phyloP scores from a whole-genome alignment of 176 grass and related monocot species.

The Carex cristatella region DNA sequence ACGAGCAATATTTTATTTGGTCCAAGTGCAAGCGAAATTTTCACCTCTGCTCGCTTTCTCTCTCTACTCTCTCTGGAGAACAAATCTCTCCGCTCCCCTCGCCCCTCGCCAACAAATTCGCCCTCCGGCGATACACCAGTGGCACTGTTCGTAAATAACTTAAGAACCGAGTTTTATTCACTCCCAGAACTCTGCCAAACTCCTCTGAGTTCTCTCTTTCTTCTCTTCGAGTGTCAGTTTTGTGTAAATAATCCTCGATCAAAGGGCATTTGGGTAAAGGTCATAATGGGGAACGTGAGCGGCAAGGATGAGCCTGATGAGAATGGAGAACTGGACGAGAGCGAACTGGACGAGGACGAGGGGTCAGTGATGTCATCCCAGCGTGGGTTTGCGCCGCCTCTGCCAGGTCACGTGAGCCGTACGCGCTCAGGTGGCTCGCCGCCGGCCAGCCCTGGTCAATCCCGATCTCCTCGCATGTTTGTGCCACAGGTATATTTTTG shows the following conservation, averaged over 20 bases:
- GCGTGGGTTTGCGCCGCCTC: constrained; percentile 33
- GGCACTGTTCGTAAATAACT: constrained; percentile 45
- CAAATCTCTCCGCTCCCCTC: constrained; percentile 2
- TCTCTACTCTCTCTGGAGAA: neutral
- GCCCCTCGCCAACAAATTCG: neutral
- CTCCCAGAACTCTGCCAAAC: neutral
- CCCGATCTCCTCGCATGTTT: constrained; percentile 96
- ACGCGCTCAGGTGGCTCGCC: constrained; percentile 53
- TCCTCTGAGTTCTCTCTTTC: neutral
- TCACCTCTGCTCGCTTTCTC: neutral
- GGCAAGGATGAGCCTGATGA: constrained; percentile 59
- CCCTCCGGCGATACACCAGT: constrained; percentile 32
- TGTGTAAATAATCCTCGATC: constrained; percentile 18
- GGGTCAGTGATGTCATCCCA: constrained; percentile 47
- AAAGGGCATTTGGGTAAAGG: neutral
- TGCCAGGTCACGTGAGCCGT: constrained; percentile 21
- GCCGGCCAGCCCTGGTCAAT: constrained; percentile 60
- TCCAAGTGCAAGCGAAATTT: neutral
- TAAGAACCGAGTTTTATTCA: neutral
- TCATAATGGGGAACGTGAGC: constrained; percentile 79
- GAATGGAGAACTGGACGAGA: constrained; percentile 30
- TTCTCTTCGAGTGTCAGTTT: neutral
- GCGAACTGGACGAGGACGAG: constrained; percentile 39
- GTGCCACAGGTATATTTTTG: constrained; percentile 70
- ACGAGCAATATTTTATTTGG: neutral